Conservation (phyloP, 129 eudicot species). For the Apium graveolens region DNA sequence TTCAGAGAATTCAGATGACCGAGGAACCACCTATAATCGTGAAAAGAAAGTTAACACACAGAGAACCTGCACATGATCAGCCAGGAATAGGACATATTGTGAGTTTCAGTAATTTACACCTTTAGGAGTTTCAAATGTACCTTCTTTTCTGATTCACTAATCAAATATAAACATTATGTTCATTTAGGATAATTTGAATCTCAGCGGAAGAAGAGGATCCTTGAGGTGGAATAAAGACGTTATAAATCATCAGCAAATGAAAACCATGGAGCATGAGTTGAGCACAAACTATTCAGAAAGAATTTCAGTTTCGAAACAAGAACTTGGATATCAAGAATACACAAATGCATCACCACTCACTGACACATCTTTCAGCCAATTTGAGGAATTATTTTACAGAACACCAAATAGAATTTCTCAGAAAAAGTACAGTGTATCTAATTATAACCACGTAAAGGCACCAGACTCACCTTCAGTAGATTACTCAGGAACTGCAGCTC, state of each 20-base stretch:
- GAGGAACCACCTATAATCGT: conserved; percentile 20
- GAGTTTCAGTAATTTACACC: conserved; percentile 7
- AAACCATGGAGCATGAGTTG: conserved; percentile 8
- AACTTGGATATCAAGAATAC: conserved; percentile 5
- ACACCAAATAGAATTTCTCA: conserved; percentile 7
- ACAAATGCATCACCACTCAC: conserved; percentile 24
- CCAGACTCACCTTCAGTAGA: not conserved
- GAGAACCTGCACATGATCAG: conserved; percentile 5
- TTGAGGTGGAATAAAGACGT: conserved; percentile 22
- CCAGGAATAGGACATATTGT: conserved; percentile 9
- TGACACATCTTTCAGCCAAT: conserved; percentile 18
- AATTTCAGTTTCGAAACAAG: conserved; percentile 19
- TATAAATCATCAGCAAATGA: conserved; percentile 17
- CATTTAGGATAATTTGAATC: conserved; percentile 22
- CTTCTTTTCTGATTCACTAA: not conserved
- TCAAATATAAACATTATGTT: not conserved
- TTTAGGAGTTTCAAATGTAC: not conserved
- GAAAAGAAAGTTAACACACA: conserved; percentile 2
- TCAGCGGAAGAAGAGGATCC: conserved; percentile 14
- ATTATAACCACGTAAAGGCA: no score
- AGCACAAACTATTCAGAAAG: conserved; percentile 4
- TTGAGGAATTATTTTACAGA: conserved; percentile 14
- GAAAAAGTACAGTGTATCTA: not conserved
- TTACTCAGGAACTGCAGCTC: not conserved
- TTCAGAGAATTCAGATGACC: conserved; percentile 46